Percentiles rank a stretch among this genome's conserved stretches.
Evolutionary conservation across 495 filamentous ascomycete species (phyloP).

Genomic region (Usnea hakonensis): DNA sequence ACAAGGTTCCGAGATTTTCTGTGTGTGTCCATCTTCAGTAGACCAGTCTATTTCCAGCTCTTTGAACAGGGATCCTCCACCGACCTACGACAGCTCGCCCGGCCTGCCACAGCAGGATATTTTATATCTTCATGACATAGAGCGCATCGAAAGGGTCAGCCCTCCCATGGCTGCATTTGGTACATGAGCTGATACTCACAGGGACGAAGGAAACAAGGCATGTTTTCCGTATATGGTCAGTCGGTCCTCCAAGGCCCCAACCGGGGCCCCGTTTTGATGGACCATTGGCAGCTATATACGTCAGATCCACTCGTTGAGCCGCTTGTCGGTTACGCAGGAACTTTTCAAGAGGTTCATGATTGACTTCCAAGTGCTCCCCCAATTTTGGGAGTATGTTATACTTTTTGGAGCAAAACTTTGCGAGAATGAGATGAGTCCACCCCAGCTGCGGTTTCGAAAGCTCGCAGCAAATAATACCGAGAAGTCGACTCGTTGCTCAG

Average conservation of each 20-base stretch:
- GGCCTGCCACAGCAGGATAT: neutral
- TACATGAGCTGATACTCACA: neutral
- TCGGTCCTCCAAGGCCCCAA: neutral
- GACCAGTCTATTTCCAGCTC: neutral
- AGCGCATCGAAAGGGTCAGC: slow-evolving; percentile 1
- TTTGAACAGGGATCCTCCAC: neutral
- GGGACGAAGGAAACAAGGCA: neutral
- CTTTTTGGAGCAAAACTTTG: neutral
- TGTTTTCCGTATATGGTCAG: neutral
- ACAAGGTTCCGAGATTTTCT: neutral
- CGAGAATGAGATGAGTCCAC: neutral
- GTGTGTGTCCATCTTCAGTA: neutral
- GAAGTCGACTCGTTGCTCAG: neutral
- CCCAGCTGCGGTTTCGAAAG: neutral
- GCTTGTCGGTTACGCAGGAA: slow-evolving; percentile 13
- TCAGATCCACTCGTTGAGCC: slow-evolving; percentile 20
- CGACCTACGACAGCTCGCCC: neutral
- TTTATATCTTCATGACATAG: neutral
- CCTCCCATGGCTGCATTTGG: neutral
- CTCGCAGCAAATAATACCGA: neutral
- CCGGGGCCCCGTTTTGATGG: neutral
- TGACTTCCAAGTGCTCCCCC: slow-evolving; percentile 16
- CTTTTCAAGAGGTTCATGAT: slow-evolving; percentile 19
- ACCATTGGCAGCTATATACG: slow-evolving; percentile 10
- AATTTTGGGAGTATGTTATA: slow-evolving; percentile 21